A percentile compares a stretch with the other conserved stretches of the same genome.
These are phyloP conservation scores for Glarea lozoyensis DNA, from an alignment of 495 filamentous ascomycete genomes.

Conservation along the genomic window DNA sequence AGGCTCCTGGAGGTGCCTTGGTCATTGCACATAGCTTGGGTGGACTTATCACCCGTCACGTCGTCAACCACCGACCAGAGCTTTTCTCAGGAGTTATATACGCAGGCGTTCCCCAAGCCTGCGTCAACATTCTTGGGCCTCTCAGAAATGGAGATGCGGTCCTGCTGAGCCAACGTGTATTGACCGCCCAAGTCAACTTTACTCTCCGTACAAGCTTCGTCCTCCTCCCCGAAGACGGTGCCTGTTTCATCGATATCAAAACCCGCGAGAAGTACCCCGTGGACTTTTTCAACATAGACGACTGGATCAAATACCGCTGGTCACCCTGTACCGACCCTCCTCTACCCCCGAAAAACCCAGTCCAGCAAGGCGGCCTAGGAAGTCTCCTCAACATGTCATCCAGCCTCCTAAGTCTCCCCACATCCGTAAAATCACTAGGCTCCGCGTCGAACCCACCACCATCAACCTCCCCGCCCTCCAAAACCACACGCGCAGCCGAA, in stretches of 20 bases:
- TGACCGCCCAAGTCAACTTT: constrained; percentile 94
- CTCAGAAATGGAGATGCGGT: constrained; percentile 87
- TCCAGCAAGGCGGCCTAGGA: constrained; percentile 5
- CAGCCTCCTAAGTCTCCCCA: constrained; percentile 22
- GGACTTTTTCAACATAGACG: constrained; percentile 73
- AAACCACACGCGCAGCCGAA: constrained; percentile 21
- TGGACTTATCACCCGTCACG: constrained; percentile 82
- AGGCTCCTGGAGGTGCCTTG: constrained; percentile 54
- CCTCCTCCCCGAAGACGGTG: constrained; percentile 79
- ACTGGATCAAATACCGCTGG: constrained; percentile 71
- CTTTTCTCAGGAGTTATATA: constrained; percentile 83
- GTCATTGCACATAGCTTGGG: constrained; percentile 89
- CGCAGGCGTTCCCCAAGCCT: constrained; percentile 76
- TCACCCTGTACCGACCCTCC: constrained; percentile 66
- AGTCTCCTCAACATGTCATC: constrained; percentile 15
- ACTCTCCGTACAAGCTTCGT: constrained; percentile 79
- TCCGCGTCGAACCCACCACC: neutral
- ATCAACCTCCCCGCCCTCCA: constrained; percentile 10
- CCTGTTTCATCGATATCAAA: constrained; percentile 77
- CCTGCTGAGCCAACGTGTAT: constrained; percentile 76
- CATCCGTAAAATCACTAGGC: constrained; percentile 18
- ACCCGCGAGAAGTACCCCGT: constrained; percentile 76
- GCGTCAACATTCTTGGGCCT: constrained; percentile 86
- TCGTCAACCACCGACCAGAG: constrained; percentile 78
- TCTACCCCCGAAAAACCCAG: constrained; percentile 33